These are phyloP conservation scores for Erodium moschatum DNA, from an alignment of 441 rosid species.

Conservation along the genomic window DNA sequence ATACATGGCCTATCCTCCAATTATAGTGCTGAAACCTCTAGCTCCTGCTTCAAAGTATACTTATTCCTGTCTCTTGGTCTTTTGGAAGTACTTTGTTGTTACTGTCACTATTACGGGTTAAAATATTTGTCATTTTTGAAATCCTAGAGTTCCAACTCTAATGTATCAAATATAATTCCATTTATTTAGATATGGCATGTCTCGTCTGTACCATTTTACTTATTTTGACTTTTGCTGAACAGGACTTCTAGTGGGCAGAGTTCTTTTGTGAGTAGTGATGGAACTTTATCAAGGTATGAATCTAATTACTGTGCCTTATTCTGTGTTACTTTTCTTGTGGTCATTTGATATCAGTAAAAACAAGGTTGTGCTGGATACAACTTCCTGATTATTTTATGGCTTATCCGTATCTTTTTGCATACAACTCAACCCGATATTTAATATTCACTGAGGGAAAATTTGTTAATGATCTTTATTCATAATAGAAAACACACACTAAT, in stretches of 20 bases:
- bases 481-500: not conserved
- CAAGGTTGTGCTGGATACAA: not conserved
- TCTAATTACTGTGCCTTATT: conserved; percentile 13
- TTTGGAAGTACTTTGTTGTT: too few species aligned
- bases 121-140: not conserved
- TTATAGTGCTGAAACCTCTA: not conserved
- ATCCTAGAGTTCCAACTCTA: not conserved
- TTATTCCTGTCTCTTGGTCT: too few species aligned
- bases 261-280: conserved; percentile 29
- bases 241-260: conserved; percentile 39
- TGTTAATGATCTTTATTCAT: not conserved
- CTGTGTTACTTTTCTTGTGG: not conserved
- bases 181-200: not conserved
- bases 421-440: not conserved
- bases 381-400: not conserved
- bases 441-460: not conserved
- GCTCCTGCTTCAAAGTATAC: too few species aligned
- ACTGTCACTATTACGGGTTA: too few species aligned
- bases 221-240: conserved; percentile 25
- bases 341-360: not conserved
- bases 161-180: not conserved
- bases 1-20: not conserved
- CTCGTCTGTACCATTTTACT: conserved; percentile 4
- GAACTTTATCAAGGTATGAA: conserved; percentile 40
- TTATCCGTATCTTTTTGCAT: not conserved